A percentile compares a stretch with the other conserved stretches of the same genome.
Conservation (phyloP, 2,329 filamentous ascomycete genomes). For the Cladosporium sp. region DNA sequence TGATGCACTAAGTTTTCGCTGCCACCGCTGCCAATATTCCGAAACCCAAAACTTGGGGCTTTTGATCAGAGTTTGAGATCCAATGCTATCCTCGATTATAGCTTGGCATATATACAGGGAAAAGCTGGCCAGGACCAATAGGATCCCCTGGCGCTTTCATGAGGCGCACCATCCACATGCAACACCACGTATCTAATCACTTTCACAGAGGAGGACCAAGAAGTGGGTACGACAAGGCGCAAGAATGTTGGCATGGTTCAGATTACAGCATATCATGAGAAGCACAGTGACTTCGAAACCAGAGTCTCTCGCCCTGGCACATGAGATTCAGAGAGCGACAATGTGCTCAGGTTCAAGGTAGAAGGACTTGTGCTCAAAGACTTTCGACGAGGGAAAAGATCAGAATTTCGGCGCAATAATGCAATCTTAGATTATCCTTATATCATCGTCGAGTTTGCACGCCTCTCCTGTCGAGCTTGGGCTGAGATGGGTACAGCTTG, state of each 20-base stretch:
- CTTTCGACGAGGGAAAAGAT: background rate
- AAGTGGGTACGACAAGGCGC: background rate
- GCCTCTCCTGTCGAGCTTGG: background rate
- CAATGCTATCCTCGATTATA: background rate
- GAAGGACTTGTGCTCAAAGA: background rate
- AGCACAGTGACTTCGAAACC: background rate
- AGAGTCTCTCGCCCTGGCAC: background rate
- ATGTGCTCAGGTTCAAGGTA: background rate
- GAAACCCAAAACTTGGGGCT: background rate
- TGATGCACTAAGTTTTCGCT: background rate
- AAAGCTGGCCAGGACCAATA: background rate
- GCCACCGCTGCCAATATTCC: background rate
- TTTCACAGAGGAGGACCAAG: background rate
- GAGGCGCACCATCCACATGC: background rate
- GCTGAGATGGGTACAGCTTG: background rate
- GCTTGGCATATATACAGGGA: background rate
- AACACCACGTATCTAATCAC: background rate
- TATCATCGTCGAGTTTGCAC: background rate
- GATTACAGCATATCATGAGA: background rate
- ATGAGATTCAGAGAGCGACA: background rate
- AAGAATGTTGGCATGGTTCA: background rate
- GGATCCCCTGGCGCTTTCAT: background rate
- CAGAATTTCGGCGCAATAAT: background rate
- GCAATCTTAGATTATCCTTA: background rate
- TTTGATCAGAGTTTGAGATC: background rate